phyloP scores from a whole-genome alignment of 768 basidiomycete genomes.

The Hericium alpestre region DNA sequence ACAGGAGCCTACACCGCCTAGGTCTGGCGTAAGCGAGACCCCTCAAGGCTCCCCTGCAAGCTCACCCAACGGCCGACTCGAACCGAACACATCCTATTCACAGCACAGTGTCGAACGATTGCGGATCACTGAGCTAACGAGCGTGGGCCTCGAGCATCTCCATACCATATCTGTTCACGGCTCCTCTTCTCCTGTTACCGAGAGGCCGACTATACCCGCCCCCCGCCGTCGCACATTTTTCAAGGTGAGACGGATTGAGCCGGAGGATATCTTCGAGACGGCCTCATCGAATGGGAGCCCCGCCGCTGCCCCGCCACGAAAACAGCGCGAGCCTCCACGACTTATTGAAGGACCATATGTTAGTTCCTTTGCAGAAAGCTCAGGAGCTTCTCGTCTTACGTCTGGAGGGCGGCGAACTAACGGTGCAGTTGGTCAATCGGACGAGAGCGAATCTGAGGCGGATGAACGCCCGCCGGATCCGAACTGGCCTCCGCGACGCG shows the following conservation, averaged over 20 bases:
- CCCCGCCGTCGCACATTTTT: neutral
- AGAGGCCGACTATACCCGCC: no score
- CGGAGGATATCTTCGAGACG: neutral
- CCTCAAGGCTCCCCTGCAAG: neutral
- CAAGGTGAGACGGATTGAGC: neutral
- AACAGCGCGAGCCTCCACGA: neutral
- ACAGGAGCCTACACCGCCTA: neutral
- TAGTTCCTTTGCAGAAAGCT: neutral
- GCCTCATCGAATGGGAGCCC: neutral
- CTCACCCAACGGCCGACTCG: no score
- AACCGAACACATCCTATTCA: no score
- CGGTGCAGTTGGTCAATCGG: no score
- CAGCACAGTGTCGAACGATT: no score
- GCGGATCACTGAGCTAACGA: no score
- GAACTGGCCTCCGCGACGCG: no score
- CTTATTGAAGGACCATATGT: neutral
- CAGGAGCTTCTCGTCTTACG: neutral
- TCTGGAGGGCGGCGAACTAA: neutral
- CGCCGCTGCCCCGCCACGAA: neutral
- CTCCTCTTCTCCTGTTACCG: no score
- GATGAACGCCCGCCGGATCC: no score
- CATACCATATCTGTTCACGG: no score
- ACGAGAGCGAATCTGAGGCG: no score
- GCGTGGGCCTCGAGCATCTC: no score
- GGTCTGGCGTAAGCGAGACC: neutral